Evolutionary conservation across 768 basidiomycete species (phyloP).

Genomic region (Lactarius psammicola): DNA sequence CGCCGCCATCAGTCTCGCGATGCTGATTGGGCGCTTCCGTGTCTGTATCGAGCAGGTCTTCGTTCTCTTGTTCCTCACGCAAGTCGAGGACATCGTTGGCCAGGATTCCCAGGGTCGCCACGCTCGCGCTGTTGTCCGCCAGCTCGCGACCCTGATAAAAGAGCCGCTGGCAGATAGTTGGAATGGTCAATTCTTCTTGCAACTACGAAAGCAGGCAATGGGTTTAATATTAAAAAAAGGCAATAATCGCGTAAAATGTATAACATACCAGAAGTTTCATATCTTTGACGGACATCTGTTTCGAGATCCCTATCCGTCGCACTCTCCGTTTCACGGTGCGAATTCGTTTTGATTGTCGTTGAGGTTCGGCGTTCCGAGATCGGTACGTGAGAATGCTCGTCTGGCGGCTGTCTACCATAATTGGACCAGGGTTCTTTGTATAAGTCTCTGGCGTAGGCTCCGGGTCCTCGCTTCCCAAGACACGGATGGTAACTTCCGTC

Average conservation of each 20-base stretch:
- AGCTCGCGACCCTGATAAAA: constrained; percentile 63
- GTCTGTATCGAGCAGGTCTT: constrained; percentile 50
- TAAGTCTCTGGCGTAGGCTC: constrained; percentile 33
- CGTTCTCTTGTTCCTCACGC: constrained; percentile 58
- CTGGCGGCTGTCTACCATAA: constrained; percentile 22
- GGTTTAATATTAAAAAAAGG: constrained; percentile 7
- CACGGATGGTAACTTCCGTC: constrained; percentile 61
- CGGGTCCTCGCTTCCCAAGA: constrained; percentile 39
- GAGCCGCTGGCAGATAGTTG: constrained; percentile 74
- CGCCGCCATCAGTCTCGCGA: constrained; percentile 57
- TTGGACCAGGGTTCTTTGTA: constrained; percentile 30
- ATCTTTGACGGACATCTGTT: constrained; percentile 70
- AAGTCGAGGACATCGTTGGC: constrained; percentile 66
- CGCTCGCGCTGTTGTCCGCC: constrained; percentile 52
- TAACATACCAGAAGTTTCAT: constrained; percentile 66
- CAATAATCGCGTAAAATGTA: constrained; percentile 1
- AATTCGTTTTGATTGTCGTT: constrained; percentile 69
- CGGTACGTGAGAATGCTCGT: constrained; percentile 37
- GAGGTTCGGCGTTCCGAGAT: constrained; percentile 41
- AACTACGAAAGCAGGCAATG: constrained; percentile 42
- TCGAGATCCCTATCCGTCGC: constrained; percentile 55
- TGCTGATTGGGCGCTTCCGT: constrained; percentile 42
- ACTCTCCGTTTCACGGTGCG: constrained; percentile 54
- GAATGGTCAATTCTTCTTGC: constrained; percentile 59
- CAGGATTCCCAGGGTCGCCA: constrained; percentile 55